These are phyloP conservation scores for Omphalotus guepiniiformis DNA, from an alignment of 768 basidiomycete genomes.

Conservation along the genomic window DNA sequence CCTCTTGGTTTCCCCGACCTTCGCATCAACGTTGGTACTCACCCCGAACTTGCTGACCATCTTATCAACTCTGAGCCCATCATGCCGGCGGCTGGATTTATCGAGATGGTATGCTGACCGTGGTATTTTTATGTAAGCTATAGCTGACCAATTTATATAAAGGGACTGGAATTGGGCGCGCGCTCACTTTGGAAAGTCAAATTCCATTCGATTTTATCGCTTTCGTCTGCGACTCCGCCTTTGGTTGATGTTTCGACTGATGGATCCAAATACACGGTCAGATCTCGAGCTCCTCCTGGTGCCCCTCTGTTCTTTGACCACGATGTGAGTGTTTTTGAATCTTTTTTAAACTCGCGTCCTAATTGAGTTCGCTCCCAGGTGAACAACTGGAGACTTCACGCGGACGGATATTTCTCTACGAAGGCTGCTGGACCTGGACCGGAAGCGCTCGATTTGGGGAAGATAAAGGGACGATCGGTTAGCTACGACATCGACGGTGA, in stretches of 20 bases:
- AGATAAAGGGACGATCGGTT: background rate
- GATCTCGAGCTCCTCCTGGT: background rate
- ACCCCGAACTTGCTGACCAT: conserved; percentile 33
- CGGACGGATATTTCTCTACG: conserved; percentile 1
- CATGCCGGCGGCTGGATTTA: conserved; percentile 34
- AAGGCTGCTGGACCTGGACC: background rate
- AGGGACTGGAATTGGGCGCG: conserved; percentile 13
- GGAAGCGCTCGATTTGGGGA: background rate
- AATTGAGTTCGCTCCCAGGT: too few species aligned
- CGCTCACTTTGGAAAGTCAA: conserved; percentile 17
- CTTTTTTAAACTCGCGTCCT: too few species aligned
- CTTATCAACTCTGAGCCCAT: conserved; percentile 34
- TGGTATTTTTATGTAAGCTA: too few species aligned
- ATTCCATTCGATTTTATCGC: conserved; percentile 16
- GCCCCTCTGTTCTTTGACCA: background rate
- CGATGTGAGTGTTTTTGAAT: background rate
- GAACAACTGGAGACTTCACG: too few species aligned
- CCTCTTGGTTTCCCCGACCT: conserved; percentile 1
- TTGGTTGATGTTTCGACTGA: conserved; percentile 14
- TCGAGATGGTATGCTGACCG: conserved; percentile 28
- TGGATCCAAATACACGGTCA: conserved; percentile 1
- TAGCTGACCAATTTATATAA: too few species aligned
- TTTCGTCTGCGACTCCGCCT: conserved; percentile 17
- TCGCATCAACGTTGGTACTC: conserved; percentile 22
- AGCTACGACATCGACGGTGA: too few species aligned